These are phyloP conservation scores for Gossypium trilobum DNA, from an alignment of 441 rosid species.

Conservation along the genomic window DNA sequence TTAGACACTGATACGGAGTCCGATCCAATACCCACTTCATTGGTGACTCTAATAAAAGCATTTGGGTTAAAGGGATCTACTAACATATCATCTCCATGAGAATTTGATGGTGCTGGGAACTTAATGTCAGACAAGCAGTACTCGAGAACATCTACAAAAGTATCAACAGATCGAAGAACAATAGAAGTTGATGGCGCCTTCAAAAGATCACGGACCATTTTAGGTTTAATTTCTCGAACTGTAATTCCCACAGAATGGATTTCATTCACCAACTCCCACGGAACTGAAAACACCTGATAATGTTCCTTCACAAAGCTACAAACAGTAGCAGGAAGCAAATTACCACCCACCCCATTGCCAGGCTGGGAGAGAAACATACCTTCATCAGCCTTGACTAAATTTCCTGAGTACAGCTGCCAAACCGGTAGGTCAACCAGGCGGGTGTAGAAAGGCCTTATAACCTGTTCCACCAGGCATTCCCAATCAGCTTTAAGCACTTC, in stretches of 20 bases:
- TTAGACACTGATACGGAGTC: constrained; percentile 29
- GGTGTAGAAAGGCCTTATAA: constrained; percentile 77
- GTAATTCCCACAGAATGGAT: constrained; percentile 69
- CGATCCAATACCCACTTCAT: constrained; percentile 35
- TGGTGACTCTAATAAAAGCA: constrained; percentile 22
- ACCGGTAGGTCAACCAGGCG: constrained; percentile 87
- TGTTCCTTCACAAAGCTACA: constrained; percentile 96
- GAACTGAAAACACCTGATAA: constrained; percentile 88
- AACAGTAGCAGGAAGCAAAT: constrained; percentile 86
- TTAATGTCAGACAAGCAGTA: constrained; percentile 87
- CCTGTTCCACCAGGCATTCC: constrained; percentile 79
- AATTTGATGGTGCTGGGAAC: constrained; percentile 37
- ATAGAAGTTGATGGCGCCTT: constrained; percentile 53
- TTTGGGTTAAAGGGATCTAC: constrained; percentile 20
- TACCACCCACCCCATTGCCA: constrained; percentile 68
- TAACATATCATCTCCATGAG: constrained; percentile 26
- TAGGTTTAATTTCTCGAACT: constrained; percentile 82
- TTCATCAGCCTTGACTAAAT: constrained; percentile 82
- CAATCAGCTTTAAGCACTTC: constrained; percentile 53
- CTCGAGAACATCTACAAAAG: constrained; percentile 82
- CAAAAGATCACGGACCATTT: constrained; percentile 92
- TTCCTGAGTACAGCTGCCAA: constrained; percentile 96
- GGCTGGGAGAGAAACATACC: constrained; percentile 99
- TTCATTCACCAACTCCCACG: constrained; percentile 90
- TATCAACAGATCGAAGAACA: constrained; percentile 77